phyloP scores from a whole-genome alignment of 2,329 filamentous ascomycete genomes.

The Tolypocladium capitatum region DNA sequence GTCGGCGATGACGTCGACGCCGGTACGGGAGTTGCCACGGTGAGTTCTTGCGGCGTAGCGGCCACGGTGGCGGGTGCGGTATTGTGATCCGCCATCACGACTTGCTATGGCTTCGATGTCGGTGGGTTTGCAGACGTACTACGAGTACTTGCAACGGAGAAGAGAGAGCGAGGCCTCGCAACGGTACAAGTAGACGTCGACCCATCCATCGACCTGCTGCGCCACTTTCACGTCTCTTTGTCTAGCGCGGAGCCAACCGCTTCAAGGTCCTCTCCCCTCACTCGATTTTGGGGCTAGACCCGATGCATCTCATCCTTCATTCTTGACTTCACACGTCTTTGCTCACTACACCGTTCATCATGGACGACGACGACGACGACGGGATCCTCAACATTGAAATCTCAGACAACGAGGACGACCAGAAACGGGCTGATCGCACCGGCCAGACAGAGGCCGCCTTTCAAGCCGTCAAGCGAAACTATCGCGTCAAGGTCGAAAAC shows the following conservation, averaged over 20 bases:
- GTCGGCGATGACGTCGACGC: neutral
- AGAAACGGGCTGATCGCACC: constrained; percentile 16
- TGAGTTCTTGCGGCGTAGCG: neutral
- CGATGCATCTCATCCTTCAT: too few relatives aligned
- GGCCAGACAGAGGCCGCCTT: constrained; percentile 38
- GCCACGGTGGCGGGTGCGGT: neutral
- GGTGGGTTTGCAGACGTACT: neutral
- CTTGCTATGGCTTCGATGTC: neutral
- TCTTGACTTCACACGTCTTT: neutral
- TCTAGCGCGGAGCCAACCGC: too few relatives aligned
- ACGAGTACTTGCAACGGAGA: neutral
- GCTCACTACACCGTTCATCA: constrained; percentile 2
- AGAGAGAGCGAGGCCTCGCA: neutral
- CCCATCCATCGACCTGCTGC: too few relatives aligned
- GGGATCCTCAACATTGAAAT: constrained; percentile 18
- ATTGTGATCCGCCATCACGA: neutral
- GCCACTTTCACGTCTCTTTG: too few relatives aligned
- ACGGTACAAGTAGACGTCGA: neutral
- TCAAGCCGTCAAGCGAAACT: constrained; percentile 29
- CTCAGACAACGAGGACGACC: constrained; percentile 16
- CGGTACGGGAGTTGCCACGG: neutral
- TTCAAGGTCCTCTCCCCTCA: too few relatives aligned
- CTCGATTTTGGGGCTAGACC: too few relatives aligned
- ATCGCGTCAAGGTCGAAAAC: constrained; percentile 37
- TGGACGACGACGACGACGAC: constrained; percentile 16